phyloP scores from a whole-genome alignment of 495 filamentous ascomycete species.

The Amorphotheca resinae region DNA sequence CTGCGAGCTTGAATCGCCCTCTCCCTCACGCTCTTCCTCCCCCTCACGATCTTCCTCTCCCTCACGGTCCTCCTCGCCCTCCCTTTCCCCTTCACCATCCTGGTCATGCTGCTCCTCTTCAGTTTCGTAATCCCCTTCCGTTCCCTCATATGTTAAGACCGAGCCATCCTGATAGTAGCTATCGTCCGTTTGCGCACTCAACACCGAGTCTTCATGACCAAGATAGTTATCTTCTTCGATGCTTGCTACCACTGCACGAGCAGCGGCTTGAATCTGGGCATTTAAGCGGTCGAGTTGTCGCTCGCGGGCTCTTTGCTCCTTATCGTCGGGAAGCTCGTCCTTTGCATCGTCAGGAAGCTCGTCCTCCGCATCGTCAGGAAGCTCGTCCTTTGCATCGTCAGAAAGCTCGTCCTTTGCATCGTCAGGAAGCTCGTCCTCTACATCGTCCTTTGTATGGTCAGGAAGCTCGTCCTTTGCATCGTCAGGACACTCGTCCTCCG shows the following conservation, averaged over 20 bases:
- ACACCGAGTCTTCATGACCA: slow-evolving; percentile 22
- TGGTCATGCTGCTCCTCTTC: slow-evolving; percentile 2
- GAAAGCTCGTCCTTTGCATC: background rate
- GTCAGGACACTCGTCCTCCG: slow-evolving; percentile 3
- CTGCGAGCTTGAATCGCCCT: slow-evolving; percentile 24
- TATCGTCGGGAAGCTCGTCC: background rate
- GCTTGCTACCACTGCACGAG: slow-evolving; percentile 27
- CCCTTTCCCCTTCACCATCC: background rate
- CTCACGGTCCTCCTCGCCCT: background rate
- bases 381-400: no score
- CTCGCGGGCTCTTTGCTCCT: slow-evolving; percentile 11
- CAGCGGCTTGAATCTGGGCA: slow-evolving; percentile 33
- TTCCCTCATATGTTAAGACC: slow-evolving; percentile 19
- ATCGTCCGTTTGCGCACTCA: slow-evolving; percentile 25
- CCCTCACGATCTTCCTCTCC: background rate
- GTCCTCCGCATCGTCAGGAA: slow-evolving; percentile 6
- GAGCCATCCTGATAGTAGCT: slow-evolving; percentile 10
- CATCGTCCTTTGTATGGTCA: slow-evolving; percentile 2
- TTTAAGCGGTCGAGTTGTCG: slow-evolving; percentile 19
- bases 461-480: background rate
- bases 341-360: background rate
- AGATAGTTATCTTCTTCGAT: slow-evolving; percentile 23
- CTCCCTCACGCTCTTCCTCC: slow-evolving; percentile 1
- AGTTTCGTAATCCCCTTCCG: slow-evolving; percentile 13
- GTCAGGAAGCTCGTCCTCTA: slow-evolving; percentile 4